phyloP scores from a whole-genome alignment of 2,329 filamentous ascomycete species.

The Talaromyces funiculosus region DNA sequence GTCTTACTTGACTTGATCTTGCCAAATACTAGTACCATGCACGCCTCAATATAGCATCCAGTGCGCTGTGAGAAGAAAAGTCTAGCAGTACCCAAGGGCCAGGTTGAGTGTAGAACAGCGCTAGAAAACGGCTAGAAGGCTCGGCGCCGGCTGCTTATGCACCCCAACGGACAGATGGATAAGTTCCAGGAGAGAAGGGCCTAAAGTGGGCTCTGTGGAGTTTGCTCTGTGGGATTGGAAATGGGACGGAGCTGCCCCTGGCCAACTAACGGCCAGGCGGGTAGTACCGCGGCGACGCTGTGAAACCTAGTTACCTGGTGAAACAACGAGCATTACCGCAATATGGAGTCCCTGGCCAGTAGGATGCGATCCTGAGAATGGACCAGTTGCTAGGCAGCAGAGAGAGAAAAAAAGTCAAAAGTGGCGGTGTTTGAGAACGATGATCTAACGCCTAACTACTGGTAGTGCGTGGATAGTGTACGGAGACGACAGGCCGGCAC shows the following conservation, averaged over 20 bases:
- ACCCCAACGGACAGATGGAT: neutral
- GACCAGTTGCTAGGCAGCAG: neutral
- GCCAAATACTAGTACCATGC: no score
- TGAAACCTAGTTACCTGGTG: neutral
- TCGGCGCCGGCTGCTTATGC: neutral
- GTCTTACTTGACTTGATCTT: neutral
- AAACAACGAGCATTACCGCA: neutral
- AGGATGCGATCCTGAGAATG: neutral
- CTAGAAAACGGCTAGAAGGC: neutral
- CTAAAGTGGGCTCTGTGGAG: neutral
- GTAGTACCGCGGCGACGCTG: conserved; percentile 9
- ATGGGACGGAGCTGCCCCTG: neutral
- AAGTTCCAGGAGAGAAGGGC: neutral
- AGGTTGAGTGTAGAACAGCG: neutral
- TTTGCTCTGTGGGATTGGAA: neutral
- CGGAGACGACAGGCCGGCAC: neutral
- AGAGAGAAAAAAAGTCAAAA: neutral
- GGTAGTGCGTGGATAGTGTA: neutral
- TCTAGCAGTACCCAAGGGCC: neutral
- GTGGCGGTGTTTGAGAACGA: conserved; percentile 2
- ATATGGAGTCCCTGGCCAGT: neutral
- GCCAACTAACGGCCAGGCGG: conserved; percentile 4
- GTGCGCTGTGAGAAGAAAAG: neutral
- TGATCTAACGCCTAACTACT: neutral
- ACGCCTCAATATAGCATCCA: no score